These are phyloP conservation scores for Raffaelea ambrosiae DNA, from an alignment of 2,329 filamentous ascomycete genomes.

Conservation along the genomic window DNA sequence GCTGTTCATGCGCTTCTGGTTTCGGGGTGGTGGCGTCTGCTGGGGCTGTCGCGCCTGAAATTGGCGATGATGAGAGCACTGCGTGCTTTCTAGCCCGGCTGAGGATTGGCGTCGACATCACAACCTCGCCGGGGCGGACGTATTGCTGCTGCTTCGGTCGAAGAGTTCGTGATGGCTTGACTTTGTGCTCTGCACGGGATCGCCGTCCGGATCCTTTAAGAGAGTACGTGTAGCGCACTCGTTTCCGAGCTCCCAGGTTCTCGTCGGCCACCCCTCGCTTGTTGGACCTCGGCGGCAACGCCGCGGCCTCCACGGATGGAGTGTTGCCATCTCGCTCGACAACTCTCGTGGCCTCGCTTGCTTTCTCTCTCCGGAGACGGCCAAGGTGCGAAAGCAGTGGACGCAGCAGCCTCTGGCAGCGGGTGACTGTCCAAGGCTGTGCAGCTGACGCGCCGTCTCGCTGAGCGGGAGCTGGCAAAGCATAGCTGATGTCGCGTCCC, in stretches of 20 bases:
- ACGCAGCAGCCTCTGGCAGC: slow-evolving; percentile 37
- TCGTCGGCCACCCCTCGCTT: neutral
- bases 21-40: neutral
- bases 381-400: slow-evolving; percentile 35
- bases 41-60: neutral
- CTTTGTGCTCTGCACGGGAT: neutral
- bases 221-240: slow-evolving; percentile 16
- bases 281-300: neutral
- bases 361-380: slow-evolving; percentile 26
- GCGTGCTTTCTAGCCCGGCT: slow-evolving; percentile 19
- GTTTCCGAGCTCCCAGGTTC: slow-evolving; percentile 8
- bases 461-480: slow-evolving; percentile 1
- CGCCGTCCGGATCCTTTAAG: slow-evolving; percentile 7
- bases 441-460: slow-evolving; percentile 4
- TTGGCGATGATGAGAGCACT: slow-evolving; percentile 18
- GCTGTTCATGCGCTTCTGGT: neutral
- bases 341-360: neutral
- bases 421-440: slow-evolving; percentile 36
- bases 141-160: slow-evolving; percentile 1
- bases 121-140: slow-evolving; percentile 14
- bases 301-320: neutral
- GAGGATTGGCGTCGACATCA: slow-evolving; percentile 23
- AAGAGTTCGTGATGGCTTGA: neutral
- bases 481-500: slow-evolving; percentile 7
- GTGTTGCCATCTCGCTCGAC: neutral